phyloP scores from a whole-genome alignment of 73 alveolate species.

The Halteria grandinella region DNA sequence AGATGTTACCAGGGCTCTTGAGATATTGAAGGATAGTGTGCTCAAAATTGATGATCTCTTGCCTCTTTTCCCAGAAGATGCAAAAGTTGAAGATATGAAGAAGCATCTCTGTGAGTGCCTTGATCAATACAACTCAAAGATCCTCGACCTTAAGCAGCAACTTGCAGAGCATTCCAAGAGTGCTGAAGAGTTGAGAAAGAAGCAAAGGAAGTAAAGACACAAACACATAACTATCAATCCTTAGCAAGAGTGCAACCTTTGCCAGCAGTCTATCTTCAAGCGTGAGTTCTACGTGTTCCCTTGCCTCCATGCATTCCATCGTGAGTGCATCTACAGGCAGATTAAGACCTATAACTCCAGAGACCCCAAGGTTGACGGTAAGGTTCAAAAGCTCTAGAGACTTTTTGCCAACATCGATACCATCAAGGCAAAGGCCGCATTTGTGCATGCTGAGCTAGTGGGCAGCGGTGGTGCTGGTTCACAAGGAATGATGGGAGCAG shows the following conservation, averaged over 20 bases:
- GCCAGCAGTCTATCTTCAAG: conserved; percentile 69
- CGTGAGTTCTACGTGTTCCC: conserved; percentile 89
- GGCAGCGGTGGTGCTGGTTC: not conserved
- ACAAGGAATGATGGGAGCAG: conserved; percentile 49
- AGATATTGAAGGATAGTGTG: conserved; percentile 82
- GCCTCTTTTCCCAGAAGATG: conserved; percentile 93
- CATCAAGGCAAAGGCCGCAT: conserved; percentile 25
- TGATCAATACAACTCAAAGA: conserved; percentile 90
- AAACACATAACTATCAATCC: conserved; percentile 88
- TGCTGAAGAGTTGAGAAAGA: conserved; percentile 90
- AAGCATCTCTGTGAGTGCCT: conserved; percentile 94
- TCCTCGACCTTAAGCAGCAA: conserved; percentile 87
- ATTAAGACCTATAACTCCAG: conserved; percentile 66
- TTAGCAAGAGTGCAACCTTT: conserved; percentile 81
- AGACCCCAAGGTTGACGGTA: conserved; percentile 19
- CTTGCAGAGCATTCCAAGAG: conserved; percentile 87
- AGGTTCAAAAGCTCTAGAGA: conserved; percentile 9
- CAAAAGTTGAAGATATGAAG: conserved; percentile 92
- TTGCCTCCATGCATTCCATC: conserved; percentile 92
- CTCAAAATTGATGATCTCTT: conserved; percentile 96
- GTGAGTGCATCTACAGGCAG: conserved; percentile 75
- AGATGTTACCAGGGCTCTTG: conserved; percentile 85
- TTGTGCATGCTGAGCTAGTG: not conserved
- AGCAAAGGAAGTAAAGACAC: conserved; percentile 88
- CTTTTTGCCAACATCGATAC: conserved; percentile 1